Evolutionary conservation across 2,329 filamentous ascomycete species (phyloP), one percentile per base, ranked within the genome.

Genomic region (Aspergillus versicolor): DNA sequence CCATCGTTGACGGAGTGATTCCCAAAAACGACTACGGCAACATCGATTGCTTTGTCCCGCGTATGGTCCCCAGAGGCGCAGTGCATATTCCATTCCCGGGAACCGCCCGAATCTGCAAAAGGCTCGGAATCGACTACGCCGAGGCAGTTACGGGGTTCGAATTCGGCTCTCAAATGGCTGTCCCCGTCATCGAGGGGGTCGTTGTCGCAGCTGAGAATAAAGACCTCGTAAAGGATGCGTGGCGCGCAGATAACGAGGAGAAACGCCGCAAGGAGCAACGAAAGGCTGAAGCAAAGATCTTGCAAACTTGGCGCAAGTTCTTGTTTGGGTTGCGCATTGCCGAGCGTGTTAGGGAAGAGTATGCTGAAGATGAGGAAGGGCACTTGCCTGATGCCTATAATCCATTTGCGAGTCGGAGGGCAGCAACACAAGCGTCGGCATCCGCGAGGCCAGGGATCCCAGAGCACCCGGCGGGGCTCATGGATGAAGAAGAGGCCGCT

Each of bases 131-230:
- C 38, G 92, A 97, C 69, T 95, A 88, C 65, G 94, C 94, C 0
- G 94, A 97, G 74, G 94, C 94, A 1, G 94, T 96, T 2, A 92
- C 92, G 0, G 94, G 91, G 1, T 99, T 99, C 70, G 94, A 99
- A 70, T 99, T 97, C 71, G 93, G 93, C 0, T 88, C 94, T 65
- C 89, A 94, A 59, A 92, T 94, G 82, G 94, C 94, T 5, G 91
- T 97, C 1, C 94, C 94, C 0, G 86, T 97, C 0, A 89, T 97
- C 27, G 88, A 90, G 53, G 94, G 93, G 0, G 91, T 97, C 0
- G 92, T 99, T 0, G 84, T 97, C 2, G 91, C 93, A 0, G 84
- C 86, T 61, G 92, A 96, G 73, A 83, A 96, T 63, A 84, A 90
- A 59, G 85, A 87, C 15, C 71, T 83, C 34, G 82, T 97, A 1